Base-by-base conservation (phyloP, 2,329 filamentous ascomycete species). In the Aspergillus piperis region DNA sequence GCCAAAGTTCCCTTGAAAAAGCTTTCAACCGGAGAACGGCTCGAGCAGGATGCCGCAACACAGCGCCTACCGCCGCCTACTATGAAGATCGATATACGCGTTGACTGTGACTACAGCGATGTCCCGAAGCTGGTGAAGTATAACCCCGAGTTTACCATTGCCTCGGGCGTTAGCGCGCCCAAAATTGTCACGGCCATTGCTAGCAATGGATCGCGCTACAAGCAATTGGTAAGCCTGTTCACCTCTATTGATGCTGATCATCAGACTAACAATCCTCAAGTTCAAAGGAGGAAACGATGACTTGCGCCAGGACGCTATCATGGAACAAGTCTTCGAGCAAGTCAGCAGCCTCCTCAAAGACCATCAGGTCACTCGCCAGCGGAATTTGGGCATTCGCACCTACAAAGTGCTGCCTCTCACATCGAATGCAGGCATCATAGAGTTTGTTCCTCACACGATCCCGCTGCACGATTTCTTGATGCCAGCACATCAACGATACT, bases 241-340 rank as follows among this genome's bases (percentile, higher is more conserved):
- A 36, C 8, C 15, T 49, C 25, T 15, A 32, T 36, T 8, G 3
- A n/a, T 30, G 11, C 49, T 11, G 11, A 53, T 19, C 5, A 19
- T 27, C 7, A 10, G 10, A 36, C 62, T 70, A 49, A 69, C 57
- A 25, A 25, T 55, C 47, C 61, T 57, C 53, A 64, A 87, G 82
- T 88, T 96, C 73, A 99, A 99, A 82, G 92, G 92, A 63, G 93
- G 95, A 17, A 94, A 94, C 71, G 95, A 99, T 74, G 94, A 99
- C 73, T 84, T 99, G 11, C 90, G 96, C 8, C 95, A 99, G 79
- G 95, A 99, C 71, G 92, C 94, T 48, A 99, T 88, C 81, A 99
- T 99, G 96, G 96, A 99, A 76, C 95, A 99, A 77, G 95, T 99
- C 1, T 99, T 99, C 74, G 91, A 93, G 60, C 92, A 96, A 76